Base-by-base conservation (phyloP, 192 early-diverging fungal genomes). In the Mortierella alpina region DNA sequence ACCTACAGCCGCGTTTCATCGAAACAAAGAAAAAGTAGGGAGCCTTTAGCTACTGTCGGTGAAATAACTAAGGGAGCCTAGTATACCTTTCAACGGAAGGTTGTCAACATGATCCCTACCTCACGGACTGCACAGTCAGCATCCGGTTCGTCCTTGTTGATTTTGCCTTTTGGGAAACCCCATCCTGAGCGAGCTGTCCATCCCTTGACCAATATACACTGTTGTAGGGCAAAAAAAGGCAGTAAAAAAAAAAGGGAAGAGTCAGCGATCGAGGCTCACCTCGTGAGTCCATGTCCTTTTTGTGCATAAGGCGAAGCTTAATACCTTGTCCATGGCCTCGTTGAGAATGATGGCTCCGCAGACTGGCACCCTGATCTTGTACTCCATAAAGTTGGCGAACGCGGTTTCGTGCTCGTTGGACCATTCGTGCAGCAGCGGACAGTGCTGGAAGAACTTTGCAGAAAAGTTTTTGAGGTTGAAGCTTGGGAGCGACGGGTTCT, bases 81-180 rank as follows among this genome's bases (percentile, higher is more conserved):
- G 6, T 15, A 41, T 41, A 6, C 18, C 39, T 61, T 57, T n/a
- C 18, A 66, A 39, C 53, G 46, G 31, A 22, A 50, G 9, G 31
- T 44, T 39, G 18, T 56, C 41, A 53, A n/a, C 11, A 20, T 59
- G 23, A 55, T 47, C 9, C 13, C 6, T 76, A 95, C 96, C 85
- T 99, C 98, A 61, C 98, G 91, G 68, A 94, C 89, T 13, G 97
- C 97, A 78, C 98, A 99, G 14, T 84, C 85, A 55, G 88, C 86
- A 75, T 97, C 92, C 17, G 89, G 89, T 82, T 99, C 98, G 75
- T 94, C 95, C 83, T 98, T 93, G 83, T 99, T 99, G 83, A 99
- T 99, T 72, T 99, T 99, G 20, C 98, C 98, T 42, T 96, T 96
- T 39, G 98, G 97, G 72, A 98, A 99, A n/a, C 96, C 96, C 98